Evolutionary conservation across 2,329 filamentous ascomycete species (phyloP), one percentile per base, ranked within the genome.

Genomic region (Cylindrodendrum hubeiense): DNA sequence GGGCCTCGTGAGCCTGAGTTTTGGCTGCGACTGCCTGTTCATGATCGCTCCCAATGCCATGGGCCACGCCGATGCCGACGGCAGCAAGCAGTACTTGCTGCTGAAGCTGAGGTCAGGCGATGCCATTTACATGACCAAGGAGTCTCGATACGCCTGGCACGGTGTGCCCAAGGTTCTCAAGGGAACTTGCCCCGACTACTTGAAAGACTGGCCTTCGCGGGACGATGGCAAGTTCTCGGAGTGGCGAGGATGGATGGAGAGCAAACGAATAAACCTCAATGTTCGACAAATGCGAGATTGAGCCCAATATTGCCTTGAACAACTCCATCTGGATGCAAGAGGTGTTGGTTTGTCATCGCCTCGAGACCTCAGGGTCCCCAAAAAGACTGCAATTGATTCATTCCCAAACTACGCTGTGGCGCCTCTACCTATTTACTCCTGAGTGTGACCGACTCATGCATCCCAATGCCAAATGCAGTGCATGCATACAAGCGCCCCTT

Each of bases 11-110:
- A 97, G 94, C 71, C 82, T 98, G 43, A 97, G 93, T 73, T 84
- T 98, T 50, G 96, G 96, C 3, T 98, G 95, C 73, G 95, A 98
- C 71, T 93, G 90, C 1, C 82, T 98, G 3, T 98, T 99, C 75
- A 89, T 98, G 76, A 91, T 95, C 64, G 91, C 93, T 2, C 88
- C 93, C 7, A 89, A 87, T 15, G 61, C 62, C 12, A 55, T 79
- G 12, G 75, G 71, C 2, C 71, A 68, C 65, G 30, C 68, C 13
- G 33, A 70, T 64, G 33, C 66, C 12, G 71, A 75, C 5, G 69
- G 73, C 39, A 68, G 78, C 5, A 87, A 86, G 70, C 80, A 81
- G 24, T 87, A 86, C 65, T 75, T 92, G 5, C 80, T 90, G 2
- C 76, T 97, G 37, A 85, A 91, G 22, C 83, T 98, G 39, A 86